These are phyloP conservation scores for Dianthus caryophyllus DNA, from an alignment of 148 eudicot species.

Conservation along the genomic window DNA sequence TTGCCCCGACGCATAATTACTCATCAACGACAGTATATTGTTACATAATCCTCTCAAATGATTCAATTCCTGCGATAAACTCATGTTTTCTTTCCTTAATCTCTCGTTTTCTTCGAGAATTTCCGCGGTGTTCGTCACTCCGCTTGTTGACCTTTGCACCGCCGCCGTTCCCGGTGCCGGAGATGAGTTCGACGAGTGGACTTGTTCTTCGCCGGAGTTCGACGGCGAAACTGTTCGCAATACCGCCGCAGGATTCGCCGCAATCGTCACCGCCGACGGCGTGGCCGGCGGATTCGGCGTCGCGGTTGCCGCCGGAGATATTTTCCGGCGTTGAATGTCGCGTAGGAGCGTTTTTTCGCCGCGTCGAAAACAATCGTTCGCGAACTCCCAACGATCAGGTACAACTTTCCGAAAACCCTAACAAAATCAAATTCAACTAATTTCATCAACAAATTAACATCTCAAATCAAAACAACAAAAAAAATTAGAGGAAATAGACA, in stretches of 20 bases:
- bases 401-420: slow-evolving; percentile 42
- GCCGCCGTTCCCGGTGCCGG: slow-evolving; percentile 28
- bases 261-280: slow-evolving; percentile 17
- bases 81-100: slow-evolving; percentile 53
- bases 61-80: slow-evolving; percentile 43
- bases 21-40: slow-evolving; percentile 45
- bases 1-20: slow-evolving; percentile 41
- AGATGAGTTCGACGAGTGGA: slow-evolving; percentile 61
- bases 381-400: slow-evolving; percentile 84
- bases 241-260: slow-evolving; percentile 31
- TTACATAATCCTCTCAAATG: slow-evolving; percentile 54
- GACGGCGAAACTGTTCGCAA: slow-evolving; percentile 33
- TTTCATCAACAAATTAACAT: neutral
- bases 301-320: slow-evolving; percentile 22
- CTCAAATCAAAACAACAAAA: neutral
- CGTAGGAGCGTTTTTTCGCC: slow-evolving; percentile 56
- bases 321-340: slow-evolving; percentile 78
- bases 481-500: neutral
- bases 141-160: slow-evolving; percentile 9
- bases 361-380: slow-evolving; percentile 63
- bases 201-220: slow-evolving; percentile 69
- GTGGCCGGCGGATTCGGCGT: slow-evolving; percentile 14
- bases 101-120: slow-evolving; percentile 69
- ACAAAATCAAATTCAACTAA: neutral
- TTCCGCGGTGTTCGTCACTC: slow-evolving; percentile 33